Evolutionary conservation across 345 rosid genomes (phyloP).

Genomic region (Adansonia digitata): DNA sequence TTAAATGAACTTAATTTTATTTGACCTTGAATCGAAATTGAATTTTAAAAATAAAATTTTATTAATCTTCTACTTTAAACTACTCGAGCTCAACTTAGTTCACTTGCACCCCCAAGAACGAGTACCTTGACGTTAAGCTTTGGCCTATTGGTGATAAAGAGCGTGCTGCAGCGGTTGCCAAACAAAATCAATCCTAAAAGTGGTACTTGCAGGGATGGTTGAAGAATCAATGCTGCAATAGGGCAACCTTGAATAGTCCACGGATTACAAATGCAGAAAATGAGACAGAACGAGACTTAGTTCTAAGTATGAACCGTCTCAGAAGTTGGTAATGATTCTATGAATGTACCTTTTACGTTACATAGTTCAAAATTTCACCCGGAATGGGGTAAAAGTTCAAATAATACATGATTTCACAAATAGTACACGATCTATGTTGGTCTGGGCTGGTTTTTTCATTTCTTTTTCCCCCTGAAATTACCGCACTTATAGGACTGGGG

Average conservation of each 20-base stretch:
- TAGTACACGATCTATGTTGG: background rate
- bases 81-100: no score
- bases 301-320: background rate
- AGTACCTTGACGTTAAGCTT: background rate
- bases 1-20: no score
- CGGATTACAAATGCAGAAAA: background rate
- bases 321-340: background rate
- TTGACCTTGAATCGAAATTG: no score
- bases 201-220: background rate
- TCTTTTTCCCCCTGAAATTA: no score
- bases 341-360: background rate
- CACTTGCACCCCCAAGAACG: no score
- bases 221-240: background rate
- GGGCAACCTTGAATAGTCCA: background rate
- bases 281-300: background rate
- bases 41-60: no score
- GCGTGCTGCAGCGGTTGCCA: background rate
- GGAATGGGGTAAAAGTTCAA: background rate
- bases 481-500: background rate
- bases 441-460: background rate
- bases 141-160: background rate
- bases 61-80: no score
- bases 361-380: slow-evolving; percentile 12
- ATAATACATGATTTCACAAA: slow-evolving; percentile 5
- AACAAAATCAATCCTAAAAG: background rate